phyloP scores from a whole-genome alignment of 305 asterid genomes.

The Plantago lanceolata region DNA sequence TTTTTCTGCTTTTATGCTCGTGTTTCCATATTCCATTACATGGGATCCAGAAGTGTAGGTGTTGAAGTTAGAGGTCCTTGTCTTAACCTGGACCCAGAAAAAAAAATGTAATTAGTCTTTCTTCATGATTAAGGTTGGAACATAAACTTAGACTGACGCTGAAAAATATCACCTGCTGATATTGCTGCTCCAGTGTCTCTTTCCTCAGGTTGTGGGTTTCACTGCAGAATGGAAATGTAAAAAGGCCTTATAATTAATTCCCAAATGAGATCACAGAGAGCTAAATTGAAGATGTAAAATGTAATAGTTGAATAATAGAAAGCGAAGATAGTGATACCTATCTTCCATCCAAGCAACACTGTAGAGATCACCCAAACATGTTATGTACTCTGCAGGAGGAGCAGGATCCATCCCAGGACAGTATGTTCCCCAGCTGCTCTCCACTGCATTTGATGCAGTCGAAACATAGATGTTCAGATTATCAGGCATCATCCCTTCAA shows the following conservation, averaged over 20 bases:
- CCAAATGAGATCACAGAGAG: neutral
- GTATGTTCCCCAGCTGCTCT: slow-evolving; percentile 86
- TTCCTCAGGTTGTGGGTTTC: slow-evolving; percentile 72
- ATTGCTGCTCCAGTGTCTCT: slow-evolving; percentile 69
- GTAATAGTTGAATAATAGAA: too few species aligned
- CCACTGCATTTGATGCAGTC: slow-evolving; percentile 78
- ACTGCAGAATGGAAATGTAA: slow-evolving; percentile 25
- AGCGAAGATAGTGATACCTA: slow-evolving; percentile 36
- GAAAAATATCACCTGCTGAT: slow-evolving; percentile 41
- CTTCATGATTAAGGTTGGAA: too few species aligned
- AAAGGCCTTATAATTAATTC: neutral
- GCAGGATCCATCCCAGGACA: slow-evolving; percentile 68
- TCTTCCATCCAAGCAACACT: slow-evolving; percentile 98
- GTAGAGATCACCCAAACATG: slow-evolving; percentile 88
- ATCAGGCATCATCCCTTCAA: slow-evolving; percentile 78
- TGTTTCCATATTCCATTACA: slow-evolving; percentile 89
- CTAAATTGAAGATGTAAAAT: neutral
- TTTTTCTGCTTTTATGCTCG: slow-evolving; percentile 49
- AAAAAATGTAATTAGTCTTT: neutral
- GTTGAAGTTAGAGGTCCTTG: slow-evolving; percentile 61
- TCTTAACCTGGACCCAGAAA: slow-evolving; percentile 54
- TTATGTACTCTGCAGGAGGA: slow-evolving; percentile 56
- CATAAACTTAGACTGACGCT: neutral
- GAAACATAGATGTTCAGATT: slow-evolving; percentile 68
- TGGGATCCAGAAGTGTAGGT: slow-evolving; percentile 65